Evolutionary conservation across 352 stramenopile genomes (phyloP), one percentile per base, ranked within the genome.

Genomic region (Saprolegnia parasitica): DNA sequence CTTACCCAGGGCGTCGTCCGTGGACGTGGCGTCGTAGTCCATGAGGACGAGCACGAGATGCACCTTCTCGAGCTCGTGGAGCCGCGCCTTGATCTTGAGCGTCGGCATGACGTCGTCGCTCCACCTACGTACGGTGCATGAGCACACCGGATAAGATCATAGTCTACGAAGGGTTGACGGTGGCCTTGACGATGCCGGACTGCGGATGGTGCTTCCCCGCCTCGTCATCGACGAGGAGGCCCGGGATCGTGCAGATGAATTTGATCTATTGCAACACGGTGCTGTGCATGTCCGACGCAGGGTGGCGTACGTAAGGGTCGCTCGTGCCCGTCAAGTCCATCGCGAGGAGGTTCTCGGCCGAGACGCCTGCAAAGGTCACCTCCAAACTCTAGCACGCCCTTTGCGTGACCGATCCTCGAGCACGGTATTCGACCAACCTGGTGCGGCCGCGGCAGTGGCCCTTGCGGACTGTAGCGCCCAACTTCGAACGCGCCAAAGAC

Each of bases 241-340:
- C 54, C 13, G 63, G 46, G 21, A 70, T 52, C n/a, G 63, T 20
- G 47, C n/a, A 67, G 37, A 70, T 67, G 54, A 29, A 56, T 20
- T 40, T 65, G 37, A 45, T 64, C 67, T 65, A 56, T 37, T 37
- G 20, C 20, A 8, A 55, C 21, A 13, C 24, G 52, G 16, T 37
- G 20, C 24, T 26, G 1, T 32, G 15, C 2, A 47, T 0, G 26
- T 32, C 4, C 11, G 46, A 16, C 29, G 52, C 23, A 1, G 42
- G 15, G 5, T 24, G 47, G 65, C 8, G 24, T 65, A 92, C 77
- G 42, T 93, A 95, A 20, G 88, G 87, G 55, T 94, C 86, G 64
- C 84, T 93, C 45, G 83, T 76, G n/a, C 87, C 87, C 5, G 78
- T 77, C 16, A 92, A 62, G 71, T 96, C 88, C 73, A 91, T 90